Evolutionary conservation across 2,329 filamentous ascomycete genomes (phyloP), one percentile per base, ranked within the genome.

Genomic region (Hypomyces rosellus): DNA sequence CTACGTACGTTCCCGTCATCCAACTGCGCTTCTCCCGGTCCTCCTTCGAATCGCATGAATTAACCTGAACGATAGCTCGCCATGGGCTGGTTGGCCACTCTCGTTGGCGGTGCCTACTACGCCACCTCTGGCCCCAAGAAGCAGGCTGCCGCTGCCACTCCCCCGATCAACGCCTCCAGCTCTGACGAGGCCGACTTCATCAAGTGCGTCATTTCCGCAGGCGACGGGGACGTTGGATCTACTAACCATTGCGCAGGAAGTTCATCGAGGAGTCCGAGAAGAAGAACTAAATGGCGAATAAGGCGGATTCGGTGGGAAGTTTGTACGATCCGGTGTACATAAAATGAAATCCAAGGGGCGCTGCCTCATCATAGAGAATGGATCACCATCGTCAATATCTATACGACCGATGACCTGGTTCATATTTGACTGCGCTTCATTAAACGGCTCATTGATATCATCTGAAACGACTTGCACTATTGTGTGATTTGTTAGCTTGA

Each of bases 141-240:
- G 57, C 59, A 66, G 45, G 62, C 70, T 40, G 72, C 74, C 55
- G 60, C 64, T 43, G 70, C 74, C 52, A 65, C 75, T 45, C 80
- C 80, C 55, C 80, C 80, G 46, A 80, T 83, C 73, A 82, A 82
- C 67, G 80, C 80, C 53, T 75, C 77, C 47, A 80, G 74, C 70
- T 73, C 78, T 61, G 80, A 82, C 64, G 80, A 83, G 72, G 78
- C 75, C 67, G 77, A 82, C 65, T 83, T 83, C 69, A 81, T 83
- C 74, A 80, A 82, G 80, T 82, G 68, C 72, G 76, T 65, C 57
- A 61, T 62, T 63, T 63, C 58, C 45, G 41, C 41, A 3, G 41
- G 54, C n/a, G 25, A 45, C n/a, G 37, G 48, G 30, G 33, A 11
- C 14, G 34, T 15, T 46, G 16, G n/a, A 22, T 48, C 42, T 40